Conservation (phyloP, 2,329 filamentous ascomycete species). For the Fusarium cicatricum region DNA sequence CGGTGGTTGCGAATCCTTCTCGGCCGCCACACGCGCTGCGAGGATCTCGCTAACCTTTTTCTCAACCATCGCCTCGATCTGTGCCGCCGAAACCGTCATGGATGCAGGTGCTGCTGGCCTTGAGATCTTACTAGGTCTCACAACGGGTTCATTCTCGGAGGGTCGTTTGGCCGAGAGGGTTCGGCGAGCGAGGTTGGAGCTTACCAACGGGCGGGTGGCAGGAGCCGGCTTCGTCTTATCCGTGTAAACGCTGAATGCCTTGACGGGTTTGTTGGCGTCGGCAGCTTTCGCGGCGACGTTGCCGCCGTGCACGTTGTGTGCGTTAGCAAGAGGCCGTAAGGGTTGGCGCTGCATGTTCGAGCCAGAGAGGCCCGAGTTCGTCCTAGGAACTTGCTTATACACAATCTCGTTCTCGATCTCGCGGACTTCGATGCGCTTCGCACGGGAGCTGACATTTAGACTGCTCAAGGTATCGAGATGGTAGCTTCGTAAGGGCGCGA, state of each 20-base stretch:
- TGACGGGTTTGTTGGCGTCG: slow-evolving; percentile 74
- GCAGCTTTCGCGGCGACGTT: slow-evolving; percentile 57
- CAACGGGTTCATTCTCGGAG: slow-evolving; percentile 50
- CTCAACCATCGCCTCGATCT: slow-evolving; percentile 91
- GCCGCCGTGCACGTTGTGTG: slow-evolving; percentile 75
- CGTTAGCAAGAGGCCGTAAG: slow-evolving; percentile 77
- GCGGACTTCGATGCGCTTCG: slow-evolving; percentile 94
- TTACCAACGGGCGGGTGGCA: slow-evolving; percentile 45
- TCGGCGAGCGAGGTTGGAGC: slow-evolving; percentile 47
- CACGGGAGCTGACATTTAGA: slow-evolving; percentile 92
- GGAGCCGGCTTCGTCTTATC: slow-evolving; percentile 68
- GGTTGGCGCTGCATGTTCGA: slow-evolving; percentile 72
- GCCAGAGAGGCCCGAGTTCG: slow-evolving; percentile 51
- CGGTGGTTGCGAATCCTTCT: slow-evolving; percentile 48
- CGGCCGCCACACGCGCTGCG: slow-evolving; percentile 70
- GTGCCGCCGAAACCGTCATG: slow-evolving; percentile 69
- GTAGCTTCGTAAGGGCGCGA: slow-evolving; percentile 90
- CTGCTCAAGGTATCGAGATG: slow-evolving; percentile 94
- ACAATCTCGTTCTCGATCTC: slow-evolving; percentile 97
- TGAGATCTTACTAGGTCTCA: slow-evolving; percentile 59
- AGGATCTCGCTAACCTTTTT: slow-evolving; percentile 91
- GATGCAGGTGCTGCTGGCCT: slow-evolving; percentile 40
- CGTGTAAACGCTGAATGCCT: slow-evolving; percentile 87
- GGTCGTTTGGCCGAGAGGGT: slow-evolving; percentile 52
- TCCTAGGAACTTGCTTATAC: slow-evolving; percentile 76